Conservation (phyloP, 129 eudicot genomes). For the Rutidosis leptorrhynchoides region DNA sequence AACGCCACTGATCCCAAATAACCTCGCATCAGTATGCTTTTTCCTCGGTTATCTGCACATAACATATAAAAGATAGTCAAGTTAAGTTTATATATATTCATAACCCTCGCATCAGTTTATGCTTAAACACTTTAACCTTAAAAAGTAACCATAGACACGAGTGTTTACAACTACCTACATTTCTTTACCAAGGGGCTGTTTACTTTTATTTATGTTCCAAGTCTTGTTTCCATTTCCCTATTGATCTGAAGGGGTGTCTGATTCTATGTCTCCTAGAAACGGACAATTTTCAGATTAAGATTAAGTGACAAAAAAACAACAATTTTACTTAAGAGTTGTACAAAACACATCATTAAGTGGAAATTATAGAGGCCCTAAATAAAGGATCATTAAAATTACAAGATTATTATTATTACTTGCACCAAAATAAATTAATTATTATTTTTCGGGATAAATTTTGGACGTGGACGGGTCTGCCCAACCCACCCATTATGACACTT, state of each 20-base stretch:
- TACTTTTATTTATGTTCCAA: too few species aligned
- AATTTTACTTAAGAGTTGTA: too few species aligned
- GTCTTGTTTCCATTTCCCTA: too few species aligned
- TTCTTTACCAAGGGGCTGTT: too few species aligned
- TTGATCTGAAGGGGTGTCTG: too few species aligned
- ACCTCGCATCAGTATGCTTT: slow-evolving; percentile 50
- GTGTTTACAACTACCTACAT: neutral
- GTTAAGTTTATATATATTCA: neutral
- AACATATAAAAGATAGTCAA: neutral
- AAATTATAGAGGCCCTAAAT: too few species aligned
- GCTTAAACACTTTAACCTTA: too few species aligned
- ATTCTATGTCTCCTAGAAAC: too few species aligned
- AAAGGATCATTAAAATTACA: neutral
- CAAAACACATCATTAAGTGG: too few species aligned
- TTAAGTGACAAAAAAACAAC: too few species aligned
- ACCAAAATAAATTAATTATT: neutral
- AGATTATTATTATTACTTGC: neutral
- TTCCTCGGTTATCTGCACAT: slow-evolving; percentile 47
- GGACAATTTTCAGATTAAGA: too few species aligned
- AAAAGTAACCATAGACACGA: too few species aligned
- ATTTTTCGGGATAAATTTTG: neutral
- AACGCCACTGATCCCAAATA: slow-evolving; percentile 71
- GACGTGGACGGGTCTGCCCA: neutral
- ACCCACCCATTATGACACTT: neutral
- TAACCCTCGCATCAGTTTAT: neutral